Percentiles rank a stretch among this genome's conserved stretches.
phyloP scores from a whole-genome alignment of 2,329 filamentous ascomycete genomes.

The Biscogniauxia mediterranea region DNA sequence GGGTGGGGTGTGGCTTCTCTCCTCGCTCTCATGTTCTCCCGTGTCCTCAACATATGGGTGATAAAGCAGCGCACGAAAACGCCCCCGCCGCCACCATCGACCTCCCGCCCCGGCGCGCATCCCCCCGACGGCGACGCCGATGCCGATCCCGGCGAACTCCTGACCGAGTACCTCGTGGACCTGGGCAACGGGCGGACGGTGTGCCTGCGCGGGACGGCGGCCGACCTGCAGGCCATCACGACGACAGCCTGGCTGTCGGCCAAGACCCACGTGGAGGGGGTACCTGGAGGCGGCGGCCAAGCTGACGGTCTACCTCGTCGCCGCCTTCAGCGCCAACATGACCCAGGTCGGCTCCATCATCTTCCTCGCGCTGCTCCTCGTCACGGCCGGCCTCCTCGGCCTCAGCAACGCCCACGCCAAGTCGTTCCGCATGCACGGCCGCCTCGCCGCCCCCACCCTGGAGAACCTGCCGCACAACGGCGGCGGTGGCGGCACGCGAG shows the following conservation, averaged over 20 bases:
- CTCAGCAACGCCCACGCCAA: constrained; percentile 51
- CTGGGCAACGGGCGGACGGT: constrained; percentile 51
- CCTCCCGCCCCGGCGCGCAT: constrained; percentile 9
- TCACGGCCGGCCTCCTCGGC: constrained; percentile 52
- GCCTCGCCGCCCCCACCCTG: constrained; percentile 38
- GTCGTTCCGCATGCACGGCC: constrained; percentile 50
- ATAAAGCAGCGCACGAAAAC: constrained; percentile 49
- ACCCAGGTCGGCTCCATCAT: constrained; percentile 50
- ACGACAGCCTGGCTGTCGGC: constrained; percentile 54
- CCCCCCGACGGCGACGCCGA: constrained; percentile 1
- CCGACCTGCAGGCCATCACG: constrained; percentile 60
- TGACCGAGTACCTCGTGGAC: constrained; percentile 50
- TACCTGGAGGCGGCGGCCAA: constrained; percentile 54
- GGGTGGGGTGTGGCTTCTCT: constrained; percentile 51
- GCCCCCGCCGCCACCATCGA: constrained; percentile 14
- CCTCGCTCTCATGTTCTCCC: constrained; percentile 49
- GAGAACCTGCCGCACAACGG: constrained; percentile 21
- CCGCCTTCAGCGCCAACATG: constrained; percentile 54
- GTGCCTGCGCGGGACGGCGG: constrained; percentile 50
- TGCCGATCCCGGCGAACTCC: constrained; percentile 20
- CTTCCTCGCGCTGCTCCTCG: constrained; percentile 49
- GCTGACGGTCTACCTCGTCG: constrained; percentile 57
- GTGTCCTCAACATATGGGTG: constrained; percentile 54
- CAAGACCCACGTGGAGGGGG: constrained; percentile 48
- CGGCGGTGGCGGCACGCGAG: neutral